These are phyloP conservation scores for Syncephalastrum sp. DNA, from an alignment of 371 early-diverging fungal species.

Conservation along the genomic window DNA sequence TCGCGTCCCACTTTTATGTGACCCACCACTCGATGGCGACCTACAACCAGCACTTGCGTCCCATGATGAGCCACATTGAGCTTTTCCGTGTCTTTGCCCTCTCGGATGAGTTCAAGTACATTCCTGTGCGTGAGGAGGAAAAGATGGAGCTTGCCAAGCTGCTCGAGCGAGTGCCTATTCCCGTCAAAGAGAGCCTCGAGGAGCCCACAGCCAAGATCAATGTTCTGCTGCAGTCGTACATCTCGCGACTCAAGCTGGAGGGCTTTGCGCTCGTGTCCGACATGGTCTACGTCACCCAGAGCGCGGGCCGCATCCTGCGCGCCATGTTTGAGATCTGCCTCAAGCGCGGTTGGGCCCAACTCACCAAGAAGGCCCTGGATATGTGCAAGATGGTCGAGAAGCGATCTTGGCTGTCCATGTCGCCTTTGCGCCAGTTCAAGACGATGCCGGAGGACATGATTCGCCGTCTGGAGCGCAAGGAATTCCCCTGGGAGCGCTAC, in stretches of 20 bases:
- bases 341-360: constrained; percentile 92
- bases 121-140: constrained; percentile 96
- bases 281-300: constrained; percentile 96
- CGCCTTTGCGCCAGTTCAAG: constrained; percentile 91
- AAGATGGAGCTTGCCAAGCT: constrained; percentile 90
- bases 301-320: constrained; percentile 90
- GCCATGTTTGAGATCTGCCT: constrained; percentile 97
- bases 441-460: constrained; percentile 82
- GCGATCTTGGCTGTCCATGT: constrained; percentile 92
- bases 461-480: constrained; percentile 88
- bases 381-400: constrained; percentile 94
- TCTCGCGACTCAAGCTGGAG: constrained; percentile 87
- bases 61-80: constrained; percentile 91
- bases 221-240: constrained; percentile 93
- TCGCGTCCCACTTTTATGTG: constrained; percentile 96
- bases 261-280: constrained; percentile 96
- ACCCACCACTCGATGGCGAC: constrained; percentile 87
- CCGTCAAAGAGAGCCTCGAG: constrained; percentile 89
- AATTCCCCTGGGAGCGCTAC: constrained; percentile 93
- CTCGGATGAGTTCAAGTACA: constrained; percentile 92
- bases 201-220: constrained; percentile 94
- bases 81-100: constrained; percentile 88
- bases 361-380: constrained; percentile 82
- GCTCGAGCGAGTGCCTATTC: constrained; percentile 93
- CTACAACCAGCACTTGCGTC: constrained; percentile 91